These are phyloP conservation scores for Stagonosporopsis cucurbitacearum DNA, from an alignment of 2,329 filamentous ascomycete species.

Conservation along the genomic window DNA sequence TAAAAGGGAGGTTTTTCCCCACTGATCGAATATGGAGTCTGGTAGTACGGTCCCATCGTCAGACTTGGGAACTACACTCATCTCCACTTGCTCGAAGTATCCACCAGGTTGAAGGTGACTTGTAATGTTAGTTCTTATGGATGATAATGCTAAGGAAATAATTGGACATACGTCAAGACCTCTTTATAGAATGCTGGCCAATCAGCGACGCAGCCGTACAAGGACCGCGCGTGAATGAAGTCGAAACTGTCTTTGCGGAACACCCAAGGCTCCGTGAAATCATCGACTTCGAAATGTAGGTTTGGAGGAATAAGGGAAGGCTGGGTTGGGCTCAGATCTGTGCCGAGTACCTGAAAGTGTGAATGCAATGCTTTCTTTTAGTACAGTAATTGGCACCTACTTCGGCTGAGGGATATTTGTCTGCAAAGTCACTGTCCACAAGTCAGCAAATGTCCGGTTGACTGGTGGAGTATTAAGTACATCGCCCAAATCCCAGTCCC, in stretches of 20 bases:
- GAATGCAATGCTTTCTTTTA: not conserved
- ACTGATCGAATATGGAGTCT: conserved; percentile 32
- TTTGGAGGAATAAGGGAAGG: conserved; percentile 44
- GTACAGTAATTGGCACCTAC: conserved; percentile 5
- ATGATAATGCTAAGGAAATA: not conserved
- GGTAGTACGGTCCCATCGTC: conserved; percentile 36
- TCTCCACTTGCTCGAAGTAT: conserved; percentile 38
- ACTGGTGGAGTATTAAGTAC: conserved; percentile 14
- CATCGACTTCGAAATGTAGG: conserved; percentile 42
- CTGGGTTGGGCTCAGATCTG: conserved; percentile 51
- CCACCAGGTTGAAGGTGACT: conserved; percentile 41
- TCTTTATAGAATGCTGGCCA: conserved; percentile 33
- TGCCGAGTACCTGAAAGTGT: conserved; percentile 36
- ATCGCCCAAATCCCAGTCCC: conserved; percentile 54
- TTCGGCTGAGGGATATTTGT: conserved; percentile 47
- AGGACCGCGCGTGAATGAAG: conserved; percentile 28
- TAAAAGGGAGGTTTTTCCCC: conserved; percentile 33
- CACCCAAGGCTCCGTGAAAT: conserved; percentile 41
- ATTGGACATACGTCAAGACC: conserved; percentile 26
- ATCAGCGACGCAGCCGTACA: conserved; percentile 31
- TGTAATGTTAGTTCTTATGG: not conserved
- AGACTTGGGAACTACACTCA: conserved; percentile 30
- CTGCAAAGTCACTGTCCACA: conserved; percentile 46
- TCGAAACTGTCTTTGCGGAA: conserved; percentile 33
- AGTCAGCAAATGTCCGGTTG: not conserved